Conservation (phyloP, 768 basidiomycete genomes). For the Boletus pseudo-olivaceus region DNA sequence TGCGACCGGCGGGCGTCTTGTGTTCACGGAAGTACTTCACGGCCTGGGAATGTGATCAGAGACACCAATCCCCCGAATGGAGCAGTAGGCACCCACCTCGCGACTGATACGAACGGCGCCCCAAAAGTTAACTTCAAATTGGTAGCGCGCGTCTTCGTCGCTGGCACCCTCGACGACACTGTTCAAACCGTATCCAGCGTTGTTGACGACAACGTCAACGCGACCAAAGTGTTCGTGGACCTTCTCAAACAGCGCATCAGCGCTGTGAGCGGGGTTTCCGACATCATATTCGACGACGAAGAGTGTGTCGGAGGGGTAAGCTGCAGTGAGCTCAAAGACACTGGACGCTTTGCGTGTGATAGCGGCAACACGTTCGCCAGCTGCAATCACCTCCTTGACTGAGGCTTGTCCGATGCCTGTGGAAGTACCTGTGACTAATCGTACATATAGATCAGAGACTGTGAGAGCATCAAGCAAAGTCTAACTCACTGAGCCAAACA, state of each 20-base stretch:
- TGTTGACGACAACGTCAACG: constrained; percentile 34
- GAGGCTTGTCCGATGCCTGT: no score
- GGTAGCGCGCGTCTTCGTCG: constrained; percentile 24
- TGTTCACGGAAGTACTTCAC: constrained; percentile 31
- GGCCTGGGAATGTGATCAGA: constrained; percentile 5
- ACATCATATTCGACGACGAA: constrained; percentile 32
- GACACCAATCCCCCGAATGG: background rate
- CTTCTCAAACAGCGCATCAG: constrained; percentile 17
- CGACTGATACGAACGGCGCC: constrained; percentile 22
- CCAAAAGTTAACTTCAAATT: constrained; percentile 36
- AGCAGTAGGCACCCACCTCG: constrained; percentile 12
- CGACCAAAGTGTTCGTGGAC: constrained; percentile 27
- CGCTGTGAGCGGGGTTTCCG: constrained; percentile 17
- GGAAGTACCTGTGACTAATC: no score
- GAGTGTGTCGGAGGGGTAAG: constrained; percentile 20
- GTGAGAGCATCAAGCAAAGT: no score
- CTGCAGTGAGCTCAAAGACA: constrained; percentile 13
- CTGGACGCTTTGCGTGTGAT: constrained; percentile 23
- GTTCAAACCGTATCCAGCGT: constrained; percentile 26
- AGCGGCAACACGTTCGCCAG: no score
- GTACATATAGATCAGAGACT: no score
- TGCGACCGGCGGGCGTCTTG: constrained; percentile 21
- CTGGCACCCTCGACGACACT: constrained; percentile 26
- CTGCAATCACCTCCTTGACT: no score
- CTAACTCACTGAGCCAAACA: no score